Conservation (phyloP, 768 basidiomycete species). For the Tricholoma furcatifolium region DNA sequence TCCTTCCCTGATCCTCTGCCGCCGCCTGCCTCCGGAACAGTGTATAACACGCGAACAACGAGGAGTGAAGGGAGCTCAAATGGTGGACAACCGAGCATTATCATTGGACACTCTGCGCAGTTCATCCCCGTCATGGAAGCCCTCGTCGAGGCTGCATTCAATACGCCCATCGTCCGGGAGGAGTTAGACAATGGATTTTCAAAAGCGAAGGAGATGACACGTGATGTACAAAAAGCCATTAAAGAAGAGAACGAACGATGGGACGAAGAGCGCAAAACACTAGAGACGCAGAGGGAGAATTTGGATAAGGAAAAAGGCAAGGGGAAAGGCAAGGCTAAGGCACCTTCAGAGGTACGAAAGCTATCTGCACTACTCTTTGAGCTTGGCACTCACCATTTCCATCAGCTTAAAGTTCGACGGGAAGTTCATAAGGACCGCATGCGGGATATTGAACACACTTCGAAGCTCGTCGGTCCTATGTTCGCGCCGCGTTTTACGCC, state of each 20-base stretch:
- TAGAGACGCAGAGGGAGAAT: slow-evolving; percentile 18
- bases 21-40: slow-evolving; percentile 40
- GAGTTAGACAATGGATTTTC: slow-evolving; percentile 61
- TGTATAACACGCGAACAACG: slow-evolving; percentile 49
- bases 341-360: slow-evolving; percentile 8
- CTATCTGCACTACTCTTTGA: background rate
- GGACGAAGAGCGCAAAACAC: slow-evolving; percentile 41
- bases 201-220: slow-evolving; percentile 52
- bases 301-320: slow-evolving; percentile 20
- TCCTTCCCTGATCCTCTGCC: slow-evolving; percentile 59
- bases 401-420: slow-evolving; percentile 48
- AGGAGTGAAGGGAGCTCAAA: slow-evolving; percentile 29
- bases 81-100: slow-evolving; percentile 6
- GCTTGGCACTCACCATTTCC: background rate
- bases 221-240: slow-evolving; percentile 50
- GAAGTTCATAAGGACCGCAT: slow-evolving; percentile 50
- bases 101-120: slow-evolving; percentile 49
- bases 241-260: slow-evolving; percentile 60
- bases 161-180: slow-evolving; percentile 47
- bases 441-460: slow-evolving; percentile 50
- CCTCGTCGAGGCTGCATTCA: slow-evolving; percentile 52
- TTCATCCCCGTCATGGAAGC: slow-evolving; percentile 64
- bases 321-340: slow-evolving; percentile 16
- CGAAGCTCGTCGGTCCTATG: slow-evolving; percentile 45
- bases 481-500: slow-evolving; percentile 54